These are phyloP conservation scores for Geotrichum klebahnii DNA, from an alignment of 1,139 yeast species.

Conservation along the genomic window DNA sequence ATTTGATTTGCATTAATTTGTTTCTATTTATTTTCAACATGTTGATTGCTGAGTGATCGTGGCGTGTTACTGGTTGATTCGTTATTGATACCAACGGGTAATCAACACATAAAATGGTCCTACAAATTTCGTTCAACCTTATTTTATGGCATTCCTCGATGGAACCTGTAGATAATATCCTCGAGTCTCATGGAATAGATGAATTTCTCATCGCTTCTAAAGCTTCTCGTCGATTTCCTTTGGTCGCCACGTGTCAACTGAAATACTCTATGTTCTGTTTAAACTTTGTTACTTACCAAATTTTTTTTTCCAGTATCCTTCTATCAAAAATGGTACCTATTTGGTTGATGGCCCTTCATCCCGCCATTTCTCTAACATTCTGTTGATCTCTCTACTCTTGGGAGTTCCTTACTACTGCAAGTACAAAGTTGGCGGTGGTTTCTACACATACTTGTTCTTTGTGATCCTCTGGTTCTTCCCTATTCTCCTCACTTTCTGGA, in stretches of 20 bases:
- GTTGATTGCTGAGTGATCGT: not conserved
- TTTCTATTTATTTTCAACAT: not conserved
- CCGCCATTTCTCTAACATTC: slow-evolving; percentile 63
- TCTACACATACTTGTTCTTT: slow-evolving; percentile 52
- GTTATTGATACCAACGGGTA: too few relatives aligned
- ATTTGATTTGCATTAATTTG: not conserved
- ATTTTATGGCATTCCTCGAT: not conserved
- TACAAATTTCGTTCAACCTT: not conserved
- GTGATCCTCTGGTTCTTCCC: slow-evolving; percentile 58
- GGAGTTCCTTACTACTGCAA: slow-evolving; percentile 63
- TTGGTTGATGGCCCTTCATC: slow-evolving; percentile 93
- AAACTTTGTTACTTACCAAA: not conserved
- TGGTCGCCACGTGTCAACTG: not conserved
- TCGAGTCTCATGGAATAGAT: not conserved
- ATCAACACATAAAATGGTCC: not conserved
- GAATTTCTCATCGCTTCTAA: not conserved
- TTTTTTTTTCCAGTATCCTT: slow-evolving; percentile 44
- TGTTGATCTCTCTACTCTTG: slow-evolving; percentile 51
- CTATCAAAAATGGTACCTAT: slow-evolving; percentile 79
- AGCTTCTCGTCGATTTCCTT: not conserved
- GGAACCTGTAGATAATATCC: not conserved
- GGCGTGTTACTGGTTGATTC: not conserved
- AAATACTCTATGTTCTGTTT: too few relatives aligned
- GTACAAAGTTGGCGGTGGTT: slow-evolving; percentile 70
- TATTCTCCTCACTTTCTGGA: slow-evolving; percentile 77